phyloP scores from a whole-genome alignment of 83 land plant genomes.

The Picea abies region DNA sequence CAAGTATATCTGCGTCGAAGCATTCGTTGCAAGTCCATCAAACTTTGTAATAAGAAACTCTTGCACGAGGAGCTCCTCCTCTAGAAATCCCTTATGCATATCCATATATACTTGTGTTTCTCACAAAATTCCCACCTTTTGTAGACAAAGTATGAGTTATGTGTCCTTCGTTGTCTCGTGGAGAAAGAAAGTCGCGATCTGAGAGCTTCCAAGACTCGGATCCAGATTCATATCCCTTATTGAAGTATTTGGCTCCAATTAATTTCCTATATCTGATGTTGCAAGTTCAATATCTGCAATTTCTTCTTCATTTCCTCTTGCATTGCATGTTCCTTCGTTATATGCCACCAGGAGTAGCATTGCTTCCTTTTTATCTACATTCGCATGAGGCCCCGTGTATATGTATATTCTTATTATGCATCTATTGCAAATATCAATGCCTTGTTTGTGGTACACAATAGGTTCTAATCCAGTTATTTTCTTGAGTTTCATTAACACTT shows the following conservation, averaged over 20 bases:
- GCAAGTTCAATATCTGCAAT: too few relatives aligned
- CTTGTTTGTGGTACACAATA: not conserved
- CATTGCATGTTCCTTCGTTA: too few relatives aligned
- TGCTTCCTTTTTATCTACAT: too few relatives aligned
- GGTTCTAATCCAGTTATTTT: not conserved
- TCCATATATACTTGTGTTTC: conserved; percentile 18
- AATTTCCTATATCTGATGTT: not conserved
- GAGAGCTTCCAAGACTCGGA: not conserved
- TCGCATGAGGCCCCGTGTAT: too few relatives aligned
- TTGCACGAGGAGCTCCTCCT: conserved; percentile 28
- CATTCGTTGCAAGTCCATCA: conserved; percentile 18
- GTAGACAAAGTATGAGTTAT: conserved; percentile 31
- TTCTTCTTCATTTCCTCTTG: too few relatives aligned
- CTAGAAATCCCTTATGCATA: conserved; percentile 22
- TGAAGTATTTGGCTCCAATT: conserved; percentile 51
- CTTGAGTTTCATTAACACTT: not conserved
- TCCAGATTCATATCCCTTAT: conserved; percentile 24
- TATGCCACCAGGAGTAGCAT: too few relatives aligned
- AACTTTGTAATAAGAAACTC: conserved; percentile 31
- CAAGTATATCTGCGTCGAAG: conserved; percentile 22
- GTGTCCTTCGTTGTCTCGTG: conserved; percentile 23
- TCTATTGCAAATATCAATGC: not conserved
- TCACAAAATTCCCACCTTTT: conserved; percentile 23
- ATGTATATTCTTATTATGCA: too few relatives aligned
- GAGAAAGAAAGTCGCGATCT: not conserved